Conservation (phyloP, 192 early-diverging fungal species). For the Mortierella claussenii region DNA sequence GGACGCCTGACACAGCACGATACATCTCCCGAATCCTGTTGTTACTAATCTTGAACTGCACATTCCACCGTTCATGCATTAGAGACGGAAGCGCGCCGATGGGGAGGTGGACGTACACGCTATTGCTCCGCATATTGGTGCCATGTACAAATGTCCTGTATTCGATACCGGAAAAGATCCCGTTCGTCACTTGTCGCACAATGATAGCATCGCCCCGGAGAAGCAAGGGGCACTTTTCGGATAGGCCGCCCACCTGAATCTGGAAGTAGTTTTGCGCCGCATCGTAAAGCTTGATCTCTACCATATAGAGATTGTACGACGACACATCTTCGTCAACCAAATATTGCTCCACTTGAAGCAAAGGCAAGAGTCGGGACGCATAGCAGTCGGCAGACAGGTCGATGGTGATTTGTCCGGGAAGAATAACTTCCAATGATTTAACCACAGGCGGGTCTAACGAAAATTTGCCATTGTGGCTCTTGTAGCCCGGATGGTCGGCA, state of each 20-base stretch:
- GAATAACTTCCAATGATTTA: slow-evolving; percentile 34
- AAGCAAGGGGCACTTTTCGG: slow-evolving; percentile 40
- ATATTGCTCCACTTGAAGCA: slow-evolving; percentile 48
- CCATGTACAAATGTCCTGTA: slow-evolving; percentile 48
- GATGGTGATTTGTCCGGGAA: slow-evolving; percentile 43
- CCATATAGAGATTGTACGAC: slow-evolving; percentile 41
- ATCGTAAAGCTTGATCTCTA: slow-evolving; percentile 37
- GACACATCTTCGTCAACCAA: slow-evolving; percentile 39
- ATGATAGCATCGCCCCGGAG: slow-evolving; percentile 45
- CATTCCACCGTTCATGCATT: slow-evolving; percentile 40
- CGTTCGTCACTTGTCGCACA: slow-evolving; percentile 35
- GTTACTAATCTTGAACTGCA: slow-evolving; percentile 48
- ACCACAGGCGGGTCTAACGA: slow-evolving; percentile 36
- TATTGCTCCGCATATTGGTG: slow-evolving; percentile 43
- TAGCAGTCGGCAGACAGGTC: slow-evolving; percentile 46
- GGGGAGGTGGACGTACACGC: slow-evolving; percentile 46
- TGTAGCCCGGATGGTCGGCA: slow-evolving; percentile 39
- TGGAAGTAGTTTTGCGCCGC: slow-evolving; percentile 32
- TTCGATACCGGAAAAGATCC: slow-evolving; percentile 29
- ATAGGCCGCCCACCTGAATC: slow-evolving; percentile 46
- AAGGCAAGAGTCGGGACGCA: slow-evolving; percentile 27
- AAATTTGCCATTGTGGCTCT: slow-evolving; percentile 48
- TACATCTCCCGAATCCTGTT: slow-evolving; percentile 42
- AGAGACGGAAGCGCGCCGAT: slow-evolving; percentile 42
- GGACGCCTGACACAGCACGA: slow-evolving; percentile 45